A percentile compares a stretch with the other conserved stretches of the same genome.
Evolutionary conservation across 805 yeast species (phyloP).

Genomic region (Monosporozyma solicola): DNA sequence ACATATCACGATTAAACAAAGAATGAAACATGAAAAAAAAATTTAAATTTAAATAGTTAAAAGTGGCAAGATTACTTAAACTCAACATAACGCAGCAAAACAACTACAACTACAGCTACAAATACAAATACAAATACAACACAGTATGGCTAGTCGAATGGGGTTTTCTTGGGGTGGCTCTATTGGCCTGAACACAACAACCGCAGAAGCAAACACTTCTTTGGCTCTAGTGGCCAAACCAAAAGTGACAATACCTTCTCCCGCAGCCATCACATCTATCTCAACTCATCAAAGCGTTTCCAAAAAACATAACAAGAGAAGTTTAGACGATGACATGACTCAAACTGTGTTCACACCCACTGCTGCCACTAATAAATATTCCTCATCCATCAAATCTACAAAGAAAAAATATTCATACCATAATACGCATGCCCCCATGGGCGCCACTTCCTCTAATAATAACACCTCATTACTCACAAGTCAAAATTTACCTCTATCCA

Average conservation of each 20-base stretch:
- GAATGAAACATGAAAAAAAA: background rate
- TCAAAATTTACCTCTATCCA: slow-evolving; percentile 24
- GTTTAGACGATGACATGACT: background rate
- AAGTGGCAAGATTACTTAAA: background rate
- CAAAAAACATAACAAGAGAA: background rate
- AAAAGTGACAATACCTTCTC: background rate
- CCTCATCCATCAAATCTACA: background rate
- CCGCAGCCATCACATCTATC: background rate
- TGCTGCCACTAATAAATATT: background rate
- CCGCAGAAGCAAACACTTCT: background rate
- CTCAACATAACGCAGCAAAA: background rate
- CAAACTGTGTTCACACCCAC: background rate
- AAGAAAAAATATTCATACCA: background rate
- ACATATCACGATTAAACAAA: background rate
- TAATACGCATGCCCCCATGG: slow-evolving; percentile 3
- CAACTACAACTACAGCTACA: background rate
- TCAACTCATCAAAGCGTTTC: background rate
- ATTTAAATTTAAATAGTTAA: background rate
- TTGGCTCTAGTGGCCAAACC: background rate
- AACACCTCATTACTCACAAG: slow-evolving; percentile 17
- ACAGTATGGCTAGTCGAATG: slow-evolving; percentile 1
- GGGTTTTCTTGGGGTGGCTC: slow-evolving; percentile 11
- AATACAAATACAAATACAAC: background rate
- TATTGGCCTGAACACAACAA: background rate
- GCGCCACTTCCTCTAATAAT: background rate